Evolutionary conservation across 2,329 filamentous ascomycete genomes (phyloP).

Genomic region (Diaporthe australafricana): DNA sequence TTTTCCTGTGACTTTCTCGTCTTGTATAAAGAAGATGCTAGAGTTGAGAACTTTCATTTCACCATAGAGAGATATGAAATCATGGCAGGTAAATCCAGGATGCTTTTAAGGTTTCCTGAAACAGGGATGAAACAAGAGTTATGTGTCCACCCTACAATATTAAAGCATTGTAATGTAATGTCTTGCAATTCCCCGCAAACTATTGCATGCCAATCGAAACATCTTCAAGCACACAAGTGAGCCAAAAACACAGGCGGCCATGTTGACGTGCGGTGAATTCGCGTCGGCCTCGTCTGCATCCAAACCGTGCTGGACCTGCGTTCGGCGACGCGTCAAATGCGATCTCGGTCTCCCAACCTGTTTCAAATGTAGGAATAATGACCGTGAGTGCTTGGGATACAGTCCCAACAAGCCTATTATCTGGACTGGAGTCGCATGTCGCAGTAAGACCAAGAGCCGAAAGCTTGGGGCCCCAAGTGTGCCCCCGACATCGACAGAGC

Average conservation of each 20-base stretch:
- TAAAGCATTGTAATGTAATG: background rate
- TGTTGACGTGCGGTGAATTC: background rate
- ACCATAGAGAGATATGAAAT: too few relatives aligned
- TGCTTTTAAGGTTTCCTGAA: too few relatives aligned
- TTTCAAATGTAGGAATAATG: constrained; percentile 32
- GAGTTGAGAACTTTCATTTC: too few relatives aligned
- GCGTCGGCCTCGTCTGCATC: background rate
- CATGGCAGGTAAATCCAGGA: too few relatives aligned
- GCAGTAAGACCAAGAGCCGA: background rate
- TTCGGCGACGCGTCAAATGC: constrained; percentile 35
- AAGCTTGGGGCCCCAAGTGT: background rate
- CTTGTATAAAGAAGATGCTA: too few relatives aligned
- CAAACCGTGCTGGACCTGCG: constrained; percentile 37
- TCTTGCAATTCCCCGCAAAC: background rate
- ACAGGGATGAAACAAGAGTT: background rate
- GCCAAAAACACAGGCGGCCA: background rate
- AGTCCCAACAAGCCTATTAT: background rate
- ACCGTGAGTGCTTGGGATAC: constrained; percentile 29
- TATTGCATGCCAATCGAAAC: too few relatives aligned
- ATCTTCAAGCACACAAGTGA: background rate
- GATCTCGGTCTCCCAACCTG: constrained; percentile 35
- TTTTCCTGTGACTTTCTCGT: too few relatives aligned
- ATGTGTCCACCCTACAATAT: background rate
- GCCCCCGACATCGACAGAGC: background rate
- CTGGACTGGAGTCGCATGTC: constrained; percentile 6